phyloP scores from a whole-genome alignment of 2,329 filamentous ascomycete genomes.

The Teratosphaeria zuluensis region DNA sequence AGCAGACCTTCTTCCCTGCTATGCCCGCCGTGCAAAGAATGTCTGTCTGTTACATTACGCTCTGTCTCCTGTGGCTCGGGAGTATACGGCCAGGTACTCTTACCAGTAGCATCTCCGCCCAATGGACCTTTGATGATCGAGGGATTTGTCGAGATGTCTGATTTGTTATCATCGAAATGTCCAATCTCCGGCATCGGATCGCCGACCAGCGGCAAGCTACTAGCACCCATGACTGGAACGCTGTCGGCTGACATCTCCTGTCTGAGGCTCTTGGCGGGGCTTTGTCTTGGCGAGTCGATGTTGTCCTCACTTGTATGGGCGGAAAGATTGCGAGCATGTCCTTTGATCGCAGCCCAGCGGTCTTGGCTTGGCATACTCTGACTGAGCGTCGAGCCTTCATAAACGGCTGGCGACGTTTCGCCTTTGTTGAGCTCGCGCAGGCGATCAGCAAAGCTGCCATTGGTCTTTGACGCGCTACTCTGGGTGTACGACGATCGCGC shows the following conservation, averaged over 20 bases:
- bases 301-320: conserved; percentile 6
- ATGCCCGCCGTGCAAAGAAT: conserved; percentile 8
- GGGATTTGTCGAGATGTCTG: conserved; percentile 72
- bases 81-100: conserved; percentile 28
- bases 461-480: conserved; percentile 12
- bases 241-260: conserved; percentile 23
- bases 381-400: conserved; percentile 23
- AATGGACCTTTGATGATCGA: conserved; percentile 71
- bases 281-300: conserved; percentile 43
- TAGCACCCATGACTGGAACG: conserved; percentile 51
- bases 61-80: conserved; percentile 16
- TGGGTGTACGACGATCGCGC: conserved; percentile 15
- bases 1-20: conserved; percentile 11
- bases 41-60: conserved; percentile 4
- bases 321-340: conserved; percentile 31
- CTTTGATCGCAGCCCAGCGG: conserved; percentile 30
- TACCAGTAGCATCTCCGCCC: conserved; percentile 49
- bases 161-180: conserved; percentile 47
- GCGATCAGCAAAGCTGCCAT: conserved; percentile 20
- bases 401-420: conserved; percentile 14
- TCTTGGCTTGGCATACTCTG: conserved; percentile 22
- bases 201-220: conserved; percentile 56
- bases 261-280: conserved; percentile 21
- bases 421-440: conserved; percentile 16
- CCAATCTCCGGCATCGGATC: conserved; percentile 72